A percentile compares a stretch with the other conserved stretches of the same genome.
Evolutionary conservation across 1,284 basidiomycete genomes (phyloP).

Genomic region (Ustanciosporium gigantosporum): DNA sequence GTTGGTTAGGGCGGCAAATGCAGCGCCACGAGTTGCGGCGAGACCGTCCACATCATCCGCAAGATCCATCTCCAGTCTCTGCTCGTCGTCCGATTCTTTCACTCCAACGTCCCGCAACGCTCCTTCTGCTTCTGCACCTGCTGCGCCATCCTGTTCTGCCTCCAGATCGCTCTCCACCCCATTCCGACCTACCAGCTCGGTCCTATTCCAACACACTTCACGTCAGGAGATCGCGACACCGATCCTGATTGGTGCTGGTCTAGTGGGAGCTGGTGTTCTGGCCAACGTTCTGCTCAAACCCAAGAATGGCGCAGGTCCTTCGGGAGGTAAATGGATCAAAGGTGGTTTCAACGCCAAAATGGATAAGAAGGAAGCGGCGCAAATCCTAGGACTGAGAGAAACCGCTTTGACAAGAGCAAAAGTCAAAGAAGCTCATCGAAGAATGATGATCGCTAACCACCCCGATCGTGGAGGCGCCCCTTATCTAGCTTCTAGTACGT

Average conservation of each 20-base stretch:
- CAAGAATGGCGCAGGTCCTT: conserved; percentile 59
- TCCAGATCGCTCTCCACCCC: conserved; percentile 32
- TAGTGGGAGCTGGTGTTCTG: conserved; percentile 50
- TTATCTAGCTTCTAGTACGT: conserved; percentile 81
- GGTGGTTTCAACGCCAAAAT: conserved; percentile 95
- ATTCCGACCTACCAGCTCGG: conserved; percentile 25
- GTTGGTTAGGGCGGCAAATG: no score
- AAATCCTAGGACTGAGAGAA: conserved; percentile 76
- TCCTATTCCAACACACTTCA: conserved; percentile 33
- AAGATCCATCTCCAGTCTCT: no score
- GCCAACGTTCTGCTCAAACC: conserved; percentile 45
- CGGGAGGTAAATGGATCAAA: conserved; percentile 82
- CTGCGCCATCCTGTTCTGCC: neutral
- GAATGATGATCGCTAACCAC: conserved; percentile 71
- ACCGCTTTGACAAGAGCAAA: conserved; percentile 54
- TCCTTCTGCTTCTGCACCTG: neutral
- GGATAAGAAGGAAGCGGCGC: conserved; percentile 90
- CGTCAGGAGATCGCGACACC: conserved; percentile 43
- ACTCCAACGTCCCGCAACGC: no score
- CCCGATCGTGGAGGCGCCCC: conserved; percentile 94
- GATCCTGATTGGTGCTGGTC: conserved; percentile 47
- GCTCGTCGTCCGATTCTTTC: no score
- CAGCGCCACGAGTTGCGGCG: no score
- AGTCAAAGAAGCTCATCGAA: conserved; percentile 60
- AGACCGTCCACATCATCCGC: no score